Evolutionary conservation across 2,329 filamentous ascomycete species (phyloP).

Genomic region (Colletotrichum neosansevieriae): DNA sequence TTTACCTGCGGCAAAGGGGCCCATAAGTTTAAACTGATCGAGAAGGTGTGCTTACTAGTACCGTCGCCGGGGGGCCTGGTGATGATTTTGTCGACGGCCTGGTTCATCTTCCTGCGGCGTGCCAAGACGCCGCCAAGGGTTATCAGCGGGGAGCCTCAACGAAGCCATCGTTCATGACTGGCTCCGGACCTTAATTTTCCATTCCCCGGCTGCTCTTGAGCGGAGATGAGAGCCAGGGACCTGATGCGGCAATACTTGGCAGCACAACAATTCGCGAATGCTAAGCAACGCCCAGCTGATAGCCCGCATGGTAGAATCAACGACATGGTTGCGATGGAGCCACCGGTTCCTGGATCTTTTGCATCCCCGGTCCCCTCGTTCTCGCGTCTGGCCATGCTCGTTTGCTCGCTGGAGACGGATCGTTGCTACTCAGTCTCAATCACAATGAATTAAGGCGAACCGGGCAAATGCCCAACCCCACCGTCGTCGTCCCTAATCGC

Average conservation of each 20-base stretch:
- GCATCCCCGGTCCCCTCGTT: slow-evolving; percentile 1
- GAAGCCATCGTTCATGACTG: slow-evolving; percentile 19
- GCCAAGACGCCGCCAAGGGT: slow-evolving; percentile 35
- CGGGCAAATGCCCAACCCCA: slow-evolving; percentile 15
- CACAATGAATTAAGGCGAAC: slow-evolving; percentile 7
- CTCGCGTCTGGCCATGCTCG: slow-evolving; percentile 22
- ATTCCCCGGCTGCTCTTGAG: slow-evolving; percentile 18
- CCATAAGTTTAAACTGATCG: slow-evolving; percentile 28
- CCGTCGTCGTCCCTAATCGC: slow-evolving; percentile 29
- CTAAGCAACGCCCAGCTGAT: slow-evolving; percentile 1
- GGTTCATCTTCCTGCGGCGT: slow-evolving; percentile 18
- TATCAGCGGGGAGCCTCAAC: slow-evolving; percentile 34
- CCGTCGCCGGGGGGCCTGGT: too few species aligned
- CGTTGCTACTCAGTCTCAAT: slow-evolving; percentile 6
- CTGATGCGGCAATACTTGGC: slow-evolving; percentile 30
- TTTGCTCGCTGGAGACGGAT: not conserved
- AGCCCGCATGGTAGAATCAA: slow-evolving; percentile 23
- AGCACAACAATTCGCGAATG: slow-evolving; percentile 17
- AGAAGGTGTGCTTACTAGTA: slow-evolving; percentile 13
- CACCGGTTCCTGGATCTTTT: slow-evolving; percentile 9
- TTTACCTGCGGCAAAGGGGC: slow-evolving; percentile 13
- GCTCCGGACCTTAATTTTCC: slow-evolving; percentile 36
- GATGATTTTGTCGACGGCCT: not conserved
- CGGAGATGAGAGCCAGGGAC: slow-evolving; percentile 30
- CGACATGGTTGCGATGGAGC: slow-evolving; percentile 20